Percentiles rank a stretch among this genome's conserved stretches.
Conservation (phyloP, 139 green algal genomes). For the Tetraselmis striata region DNA sequence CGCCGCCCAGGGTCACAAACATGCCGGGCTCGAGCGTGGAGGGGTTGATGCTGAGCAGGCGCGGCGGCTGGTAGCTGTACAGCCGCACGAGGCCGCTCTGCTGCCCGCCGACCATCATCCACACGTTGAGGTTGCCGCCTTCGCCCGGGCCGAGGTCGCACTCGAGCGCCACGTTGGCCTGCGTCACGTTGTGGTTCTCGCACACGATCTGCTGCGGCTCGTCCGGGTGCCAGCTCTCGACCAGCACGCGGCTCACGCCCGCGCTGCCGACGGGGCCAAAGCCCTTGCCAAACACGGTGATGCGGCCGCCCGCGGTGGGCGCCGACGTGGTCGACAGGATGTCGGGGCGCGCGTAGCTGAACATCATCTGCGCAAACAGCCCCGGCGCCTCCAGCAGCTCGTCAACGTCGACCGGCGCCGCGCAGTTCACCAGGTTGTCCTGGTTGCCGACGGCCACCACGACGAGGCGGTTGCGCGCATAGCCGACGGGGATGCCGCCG, state of each 20-base stretch:
- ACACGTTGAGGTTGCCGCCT: not conserved
- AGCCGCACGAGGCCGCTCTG: not conserved
- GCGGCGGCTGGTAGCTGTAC: not conserved
- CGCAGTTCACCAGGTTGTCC: conserved; percentile 10
- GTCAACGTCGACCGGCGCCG: not conserved
- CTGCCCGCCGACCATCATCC: not conserved
- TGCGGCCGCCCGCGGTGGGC: conserved; percentile 6
- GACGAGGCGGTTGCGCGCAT: conserved; percentile 7
- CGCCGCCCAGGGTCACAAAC: not conserved
- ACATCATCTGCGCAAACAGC: conserved; percentile 1
- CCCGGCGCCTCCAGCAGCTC: not conserved
- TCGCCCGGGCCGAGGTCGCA: conserved; percentile 9
- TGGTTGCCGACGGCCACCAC: conserved; percentile 11
- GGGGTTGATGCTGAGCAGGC: not conserved
- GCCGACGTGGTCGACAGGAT: conserved; percentile 9
- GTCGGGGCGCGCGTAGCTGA: conserved; percentile 2
- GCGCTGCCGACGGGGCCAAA: conserved; percentile 3
- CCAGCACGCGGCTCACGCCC: not conserved
- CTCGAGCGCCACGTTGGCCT: conserved; percentile 11
- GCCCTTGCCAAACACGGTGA: conserved; percentile 7
- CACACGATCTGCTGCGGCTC: not conserved
- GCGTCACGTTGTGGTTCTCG: conserved; percentile 8
- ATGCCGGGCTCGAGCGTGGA: not conserved
- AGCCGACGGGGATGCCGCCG: conserved; percentile 8
- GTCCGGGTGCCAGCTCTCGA: not conserved